These are phyloP conservation scores for Chlorella sp. DNA, from an alignment of 139 green algal species.

Conservation along the genomic window DNA sequence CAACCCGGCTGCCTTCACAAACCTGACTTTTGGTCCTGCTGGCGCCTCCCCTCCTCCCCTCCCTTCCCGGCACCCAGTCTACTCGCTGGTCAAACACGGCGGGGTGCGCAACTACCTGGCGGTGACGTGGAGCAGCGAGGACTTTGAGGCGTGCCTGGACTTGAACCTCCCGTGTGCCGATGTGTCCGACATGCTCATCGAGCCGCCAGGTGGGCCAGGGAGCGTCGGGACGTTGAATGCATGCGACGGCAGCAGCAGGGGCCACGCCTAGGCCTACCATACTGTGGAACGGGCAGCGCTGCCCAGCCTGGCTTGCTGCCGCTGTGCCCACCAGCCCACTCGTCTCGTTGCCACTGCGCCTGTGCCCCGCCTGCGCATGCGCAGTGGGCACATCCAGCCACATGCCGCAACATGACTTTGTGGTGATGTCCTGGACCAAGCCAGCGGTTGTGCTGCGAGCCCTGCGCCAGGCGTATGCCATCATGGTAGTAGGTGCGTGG, in stretches of 20 bases:
- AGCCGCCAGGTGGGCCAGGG: not conserved
- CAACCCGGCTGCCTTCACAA: too few relatives aligned
- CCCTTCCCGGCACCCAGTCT: not conserved
- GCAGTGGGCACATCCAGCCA: not conserved
- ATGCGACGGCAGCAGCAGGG: too few relatives aligned
- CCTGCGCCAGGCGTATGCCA: not conserved
- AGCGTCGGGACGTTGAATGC: too few relatives aligned
- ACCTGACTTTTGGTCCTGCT: too few relatives aligned
- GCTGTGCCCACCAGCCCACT: too few relatives aligned
- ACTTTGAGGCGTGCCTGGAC: conserved; percentile 4
- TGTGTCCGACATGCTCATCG: not conserved
- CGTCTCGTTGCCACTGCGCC: too few relatives aligned
- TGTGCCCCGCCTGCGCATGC: too few relatives aligned
- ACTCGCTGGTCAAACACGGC: not conserved
- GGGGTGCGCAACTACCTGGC: conserved; percentile 14
- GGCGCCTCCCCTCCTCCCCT: too few relatives aligned
- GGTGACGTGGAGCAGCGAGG: not conserved
- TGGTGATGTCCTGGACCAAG: conserved; percentile 11
- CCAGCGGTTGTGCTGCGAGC: not conserved
- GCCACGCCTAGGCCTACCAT: too few relatives aligned
- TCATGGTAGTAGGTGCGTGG: not conserved
- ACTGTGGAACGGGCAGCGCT: too few relatives aligned
- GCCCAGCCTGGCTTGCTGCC: not conserved
- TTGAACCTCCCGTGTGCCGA: conserved; percentile 11
- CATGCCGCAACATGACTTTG: conserved; percentile 4